phyloP scores from a whole-genome alignment of 1,284 basidiomycete species.

The Ganoderma meredithae region DNA sequence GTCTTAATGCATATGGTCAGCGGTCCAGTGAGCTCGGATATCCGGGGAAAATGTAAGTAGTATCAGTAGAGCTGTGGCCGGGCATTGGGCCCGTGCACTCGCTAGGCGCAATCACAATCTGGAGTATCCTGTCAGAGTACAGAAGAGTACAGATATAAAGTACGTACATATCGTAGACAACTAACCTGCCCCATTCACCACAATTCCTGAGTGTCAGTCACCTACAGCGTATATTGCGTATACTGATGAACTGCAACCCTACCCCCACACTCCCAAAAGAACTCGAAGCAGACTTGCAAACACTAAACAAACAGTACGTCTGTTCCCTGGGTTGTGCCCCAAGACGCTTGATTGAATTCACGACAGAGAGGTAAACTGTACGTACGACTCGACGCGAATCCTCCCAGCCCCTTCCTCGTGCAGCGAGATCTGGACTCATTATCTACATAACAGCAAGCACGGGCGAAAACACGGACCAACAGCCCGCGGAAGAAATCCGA shows the following conservation, averaged over 20 bases:
- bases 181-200: background rate
- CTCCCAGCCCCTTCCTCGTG: too few relatives aligned
- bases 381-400: too few relatives aligned
- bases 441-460: too few relatives aligned
- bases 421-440: too few relatives aligned
- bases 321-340: too few relatives aligned
- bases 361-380: too few relatives aligned
- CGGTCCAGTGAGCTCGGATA: background rate
- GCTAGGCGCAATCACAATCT: background rate
- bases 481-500: too few relatives aligned
- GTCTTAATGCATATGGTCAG: background rate
- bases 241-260: background rate
- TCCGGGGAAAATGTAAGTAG: background rate
- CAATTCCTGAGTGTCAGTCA: background rate
- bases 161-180: background rate
- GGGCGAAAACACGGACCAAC: too few relatives aligned
- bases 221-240: background rate
- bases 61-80: background rate
- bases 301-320: too few relatives aligned
- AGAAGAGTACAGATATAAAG: background rate
- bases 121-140: background rate
- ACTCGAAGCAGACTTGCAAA: too few relatives aligned
- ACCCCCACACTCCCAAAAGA: too few relatives aligned
- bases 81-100: background rate
- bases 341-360: too few relatives aligned